Base-by-base conservation (phyloP, 768 basidiomycete species). In the Naganishia randhawae region DNA sequence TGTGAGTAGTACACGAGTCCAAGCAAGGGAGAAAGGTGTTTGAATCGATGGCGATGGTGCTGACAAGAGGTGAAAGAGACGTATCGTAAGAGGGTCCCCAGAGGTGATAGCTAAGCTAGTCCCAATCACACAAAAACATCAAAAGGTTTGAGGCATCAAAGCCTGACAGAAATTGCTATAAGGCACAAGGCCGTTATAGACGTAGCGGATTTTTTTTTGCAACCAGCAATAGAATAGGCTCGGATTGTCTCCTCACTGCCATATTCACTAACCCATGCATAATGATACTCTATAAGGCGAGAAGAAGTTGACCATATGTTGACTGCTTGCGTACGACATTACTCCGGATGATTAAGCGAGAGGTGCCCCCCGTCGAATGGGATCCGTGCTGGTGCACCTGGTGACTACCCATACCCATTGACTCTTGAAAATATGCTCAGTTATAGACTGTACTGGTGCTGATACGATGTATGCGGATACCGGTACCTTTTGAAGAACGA, bases 201-300 rank as follows among this genome's bases (percentile, higher is more conserved):
- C 57, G 57, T 61, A 61, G 57, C 57, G 57, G 57, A 61, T 61
- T n/a, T 61, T 61, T 61, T 61, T 61, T 61, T 61, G 57, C 57
- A 61, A 61, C 37, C 57, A 61, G 57, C 57, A 61, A 61, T 61
- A 48, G 22, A 16, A 25, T 29, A 39, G 57, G 37, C 35, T 61
- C 57, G 57, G 57, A 39, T 39, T 48, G 57, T 61, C 22, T 41
- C 57, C 57, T 61, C 57, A 61, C 27, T 22, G n/a, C 37, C 57
- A 41, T 41, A 29, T 25, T n/a, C 37, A 25, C 57, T 25, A 61
- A 41, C 57, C 57, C 57, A 39, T 41, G 37, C 57, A 41, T 27
- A 61, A 61, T 39, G 57, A 61, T 61, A 61, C 31, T 22, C 19
- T 14, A 22, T 32, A 22, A 3, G 16, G 29, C 13, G 3, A 17